Evolutionary conservation across 805 yeast species (phyloP).

Genomic region (Candida sonorensis): DNA sequence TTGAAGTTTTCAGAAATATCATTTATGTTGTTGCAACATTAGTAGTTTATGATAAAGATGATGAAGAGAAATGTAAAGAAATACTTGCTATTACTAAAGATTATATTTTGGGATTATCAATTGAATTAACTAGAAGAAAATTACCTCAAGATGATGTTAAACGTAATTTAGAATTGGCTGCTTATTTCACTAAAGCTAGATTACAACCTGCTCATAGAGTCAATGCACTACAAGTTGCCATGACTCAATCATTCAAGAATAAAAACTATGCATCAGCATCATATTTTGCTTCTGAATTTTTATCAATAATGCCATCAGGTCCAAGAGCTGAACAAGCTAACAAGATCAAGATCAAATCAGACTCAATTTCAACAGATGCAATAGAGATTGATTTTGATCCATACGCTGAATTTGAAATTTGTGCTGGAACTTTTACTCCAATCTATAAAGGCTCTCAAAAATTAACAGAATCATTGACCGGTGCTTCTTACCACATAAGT

Average conservation of each 20-base stretch:
- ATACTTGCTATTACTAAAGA: constrained; percentile 73
- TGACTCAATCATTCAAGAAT: constrained; percentile 84
- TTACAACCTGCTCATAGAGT: constrained; percentile 78
- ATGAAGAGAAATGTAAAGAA: constrained; percentile 68
- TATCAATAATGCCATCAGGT: constrained; percentile 64
- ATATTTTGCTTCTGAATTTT: constrained; percentile 78
- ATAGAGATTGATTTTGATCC: constrained; percentile 90
- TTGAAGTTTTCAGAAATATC: constrained; percentile 69
- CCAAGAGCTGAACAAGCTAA: constrained; percentile 84
- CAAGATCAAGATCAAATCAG: constrained; percentile 75
- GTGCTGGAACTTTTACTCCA: constrained; percentile 84
- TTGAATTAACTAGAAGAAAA: constrained; percentile 83
- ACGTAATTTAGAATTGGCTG: constrained; percentile 90
- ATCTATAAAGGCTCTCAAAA: constrained; percentile 69
- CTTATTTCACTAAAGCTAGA: constrained; percentile 84
- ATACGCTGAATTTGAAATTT: constrained; percentile 82
- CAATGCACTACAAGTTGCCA: constrained; percentile 90
- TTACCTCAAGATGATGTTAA: constrained; percentile 65
- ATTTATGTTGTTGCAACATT: constrained; percentile 69
- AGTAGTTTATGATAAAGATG: constrained; percentile 66
- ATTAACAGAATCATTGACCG: constrained; percentile 78
- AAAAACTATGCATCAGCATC: constrained; percentile 87
- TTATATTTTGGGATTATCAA: constrained; percentile 85
- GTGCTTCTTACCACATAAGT: constrained; percentile 74
- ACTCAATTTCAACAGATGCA: constrained; percentile 75